Base-by-base conservation (phyloP, 169 alveolate species). In the Eimeria sp. region DNA sequence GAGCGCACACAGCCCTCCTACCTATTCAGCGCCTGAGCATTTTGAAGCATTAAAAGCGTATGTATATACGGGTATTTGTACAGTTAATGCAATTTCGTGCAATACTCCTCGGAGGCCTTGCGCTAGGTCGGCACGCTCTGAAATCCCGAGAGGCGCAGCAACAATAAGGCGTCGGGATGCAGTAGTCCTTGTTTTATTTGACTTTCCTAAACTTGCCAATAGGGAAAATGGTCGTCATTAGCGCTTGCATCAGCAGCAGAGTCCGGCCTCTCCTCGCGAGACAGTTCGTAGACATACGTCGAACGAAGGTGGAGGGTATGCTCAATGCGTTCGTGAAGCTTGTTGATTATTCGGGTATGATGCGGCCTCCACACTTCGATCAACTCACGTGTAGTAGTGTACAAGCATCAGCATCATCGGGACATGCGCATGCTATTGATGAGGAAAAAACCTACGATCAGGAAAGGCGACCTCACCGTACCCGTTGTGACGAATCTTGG, bases 271-370 rank as follows among this genome's bases (percentile, higher is more conserved):
- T 98, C 74, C 96, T 98, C 2, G 98, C 99, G 13, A 96, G 99
- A 83, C 98, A 98, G 96, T 98, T 98, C 85, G 98, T 98, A 76
- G 99, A 98, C 85, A 98, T 98, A 96, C 96, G 99, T 78, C 97
- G 98, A 78, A 97, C 98, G 60, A 98, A 98, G 91, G 97, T 98
- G 71, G 99, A 98, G 93, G 98, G 98, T 25, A 95, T 97, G 95
- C 91, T 96, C 56, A 95, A 96, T 30, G 97, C 98, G 33, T 97
- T 97, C 96, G 95, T 96, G n/a, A 97, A 96, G 90, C 97, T 97
- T 49, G 96, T 97, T 11, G 97, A 97, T 85, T 60, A 95, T 58
- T 91, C 95, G 43, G 95, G 97, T 95, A 76, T 11, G 95, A 27
- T 68, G 30, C 10, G 71, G 52, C 77, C 52, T 1, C 25, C 4